Evolutionary conservation across 441 rosid species (phyloP).

Genomic region (Monsonia emarginata): DNA sequence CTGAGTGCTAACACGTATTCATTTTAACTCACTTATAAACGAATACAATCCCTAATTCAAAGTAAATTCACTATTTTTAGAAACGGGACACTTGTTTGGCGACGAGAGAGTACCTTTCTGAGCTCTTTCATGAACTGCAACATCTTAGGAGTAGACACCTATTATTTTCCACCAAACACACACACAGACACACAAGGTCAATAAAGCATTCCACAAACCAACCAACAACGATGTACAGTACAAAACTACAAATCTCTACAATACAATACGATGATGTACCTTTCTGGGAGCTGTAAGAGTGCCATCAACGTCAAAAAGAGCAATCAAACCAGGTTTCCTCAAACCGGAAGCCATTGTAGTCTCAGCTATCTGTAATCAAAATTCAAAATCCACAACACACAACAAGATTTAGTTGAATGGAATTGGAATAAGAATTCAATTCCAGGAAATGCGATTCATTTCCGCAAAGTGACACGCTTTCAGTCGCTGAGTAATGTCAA

Average conservation of each 20-base stretch:
- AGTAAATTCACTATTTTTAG: no score
- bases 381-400: not conserved
- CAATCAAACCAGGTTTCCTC: constrained; percentile 50
- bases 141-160: constrained; percentile 48
- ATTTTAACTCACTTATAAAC: no score
- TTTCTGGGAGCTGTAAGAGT: constrained; percentile 93
- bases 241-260: no score
- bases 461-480: not conserved
- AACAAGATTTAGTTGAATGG: not conserved
- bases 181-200: not conserved
- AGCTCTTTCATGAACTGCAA: constrained; percentile 60
- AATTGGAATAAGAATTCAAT: not conserved
- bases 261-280: constrained; percentile 27
- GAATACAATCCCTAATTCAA: no score
- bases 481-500: no score
- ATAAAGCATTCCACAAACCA: not conserved
- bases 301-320: constrained; percentile 39
- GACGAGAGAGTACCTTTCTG: constrained; percentile 71
- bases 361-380: not conserved
- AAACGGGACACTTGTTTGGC: no score
- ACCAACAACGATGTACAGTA: no score
- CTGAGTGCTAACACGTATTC: no score
- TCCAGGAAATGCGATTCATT: not conserved
- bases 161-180: not conserved
- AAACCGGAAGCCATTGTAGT: constrained; percentile 33